A percentile compares a stretch with the other conserved stretches of the same genome.
Conservation (phyloP, 2,329 filamentous ascomycete species). For the Pezicula radicicola region DNA sequence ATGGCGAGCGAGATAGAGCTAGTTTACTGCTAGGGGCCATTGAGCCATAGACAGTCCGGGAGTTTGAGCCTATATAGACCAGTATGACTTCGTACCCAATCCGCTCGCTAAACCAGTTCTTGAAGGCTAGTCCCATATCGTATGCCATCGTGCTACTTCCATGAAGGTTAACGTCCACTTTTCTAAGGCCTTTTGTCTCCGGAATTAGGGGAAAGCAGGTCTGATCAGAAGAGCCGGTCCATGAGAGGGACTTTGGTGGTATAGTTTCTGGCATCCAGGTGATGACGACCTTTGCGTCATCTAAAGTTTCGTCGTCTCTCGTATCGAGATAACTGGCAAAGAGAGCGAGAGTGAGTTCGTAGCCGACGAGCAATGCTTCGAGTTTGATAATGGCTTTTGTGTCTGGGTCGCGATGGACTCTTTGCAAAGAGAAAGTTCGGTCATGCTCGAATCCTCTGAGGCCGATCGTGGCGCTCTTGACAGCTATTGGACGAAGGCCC, state of each 20-base stretch:
- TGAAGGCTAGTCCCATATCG: conserved; percentile 58
- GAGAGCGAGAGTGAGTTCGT: conserved; percentile 57
- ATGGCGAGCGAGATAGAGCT: conserved; percentile 9
- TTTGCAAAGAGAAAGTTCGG: conserved; percentile 68
- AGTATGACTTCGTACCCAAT: conserved; percentile 62
- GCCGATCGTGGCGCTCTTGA: conserved; percentile 51
- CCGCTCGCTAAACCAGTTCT: conserved; percentile 64
- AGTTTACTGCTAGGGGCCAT: conserved; percentile 11
- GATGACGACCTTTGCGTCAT: conserved; percentile 42
- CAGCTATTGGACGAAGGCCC: conserved; percentile 58
- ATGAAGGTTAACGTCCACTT: conserved; percentile 55
- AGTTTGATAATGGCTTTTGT: conserved; percentile 27
- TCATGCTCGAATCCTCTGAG: conserved; percentile 64
- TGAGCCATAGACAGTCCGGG: conserved; percentile 56
- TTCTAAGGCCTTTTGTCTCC: conserved; percentile 38
- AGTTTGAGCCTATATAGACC: conserved; percentile 61
- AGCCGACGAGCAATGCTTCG: conserved; percentile 57
- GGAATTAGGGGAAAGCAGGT: conserved; percentile 54
- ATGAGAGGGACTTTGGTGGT: neutral
- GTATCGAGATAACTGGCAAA: conserved; percentile 56
- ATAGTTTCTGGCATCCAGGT: conserved; percentile 19
- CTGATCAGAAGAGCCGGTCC: conserved; percentile 23
- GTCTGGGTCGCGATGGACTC: conserved; percentile 36
- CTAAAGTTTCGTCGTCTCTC: conserved; percentile 22
- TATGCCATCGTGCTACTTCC: conserved; percentile 55